A percentile compares a stretch with the other conserved stretches of the same genome.
phyloP scores from a whole-genome alignment of 2,329 filamentous ascomycete species.

The Fusarium chlamydosporum region DNA sequence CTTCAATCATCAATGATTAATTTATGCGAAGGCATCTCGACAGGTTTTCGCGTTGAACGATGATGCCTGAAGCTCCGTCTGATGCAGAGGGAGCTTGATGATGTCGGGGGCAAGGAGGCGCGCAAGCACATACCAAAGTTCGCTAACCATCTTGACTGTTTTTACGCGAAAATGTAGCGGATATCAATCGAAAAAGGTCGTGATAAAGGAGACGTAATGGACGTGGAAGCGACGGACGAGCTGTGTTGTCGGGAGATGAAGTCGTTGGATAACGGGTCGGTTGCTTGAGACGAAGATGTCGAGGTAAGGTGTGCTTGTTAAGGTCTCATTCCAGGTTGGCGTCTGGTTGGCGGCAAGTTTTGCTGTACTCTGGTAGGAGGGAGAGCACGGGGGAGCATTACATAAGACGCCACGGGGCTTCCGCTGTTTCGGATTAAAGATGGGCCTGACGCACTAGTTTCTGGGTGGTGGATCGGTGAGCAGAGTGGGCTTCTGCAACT shows the following conservation, averaged over 20 bases:
- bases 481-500: not conserved
- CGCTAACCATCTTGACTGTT: constrained; percentile 77
- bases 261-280: constrained; percentile 48
- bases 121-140: constrained; percentile 80
- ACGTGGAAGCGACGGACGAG: constrained; percentile 33
- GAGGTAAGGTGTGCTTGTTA: constrained; percentile 53
- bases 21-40: constrained; percentile 17
- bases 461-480: constrained; percentile 1
- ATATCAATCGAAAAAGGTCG: constrained; percentile 37
- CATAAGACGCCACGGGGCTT: constrained; percentile 48
- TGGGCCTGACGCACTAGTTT: constrained; percentile 8
- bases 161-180: constrained; percentile 42
- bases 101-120: constrained; percentile 53
- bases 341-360: constrained; percentile 60
- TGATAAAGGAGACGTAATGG: constrained; percentile 24
- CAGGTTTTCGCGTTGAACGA: constrained; percentile 19
- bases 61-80: constrained; percentile 51
- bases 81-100: constrained; percentile 52
- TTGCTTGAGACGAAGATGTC: constrained; percentile 48
- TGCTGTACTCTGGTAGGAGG: constrained; percentile 54
- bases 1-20: constrained; percentile 48
- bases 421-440: constrained; percentile 44
- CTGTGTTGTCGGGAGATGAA: constrained; percentile 44
- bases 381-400: constrained; percentile 52
- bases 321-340: constrained; percentile 59